Evolutionary conservation across 2,329 filamentous ascomycete species (phyloP).

Genomic region (Claviceps quebecensis): DNA sequence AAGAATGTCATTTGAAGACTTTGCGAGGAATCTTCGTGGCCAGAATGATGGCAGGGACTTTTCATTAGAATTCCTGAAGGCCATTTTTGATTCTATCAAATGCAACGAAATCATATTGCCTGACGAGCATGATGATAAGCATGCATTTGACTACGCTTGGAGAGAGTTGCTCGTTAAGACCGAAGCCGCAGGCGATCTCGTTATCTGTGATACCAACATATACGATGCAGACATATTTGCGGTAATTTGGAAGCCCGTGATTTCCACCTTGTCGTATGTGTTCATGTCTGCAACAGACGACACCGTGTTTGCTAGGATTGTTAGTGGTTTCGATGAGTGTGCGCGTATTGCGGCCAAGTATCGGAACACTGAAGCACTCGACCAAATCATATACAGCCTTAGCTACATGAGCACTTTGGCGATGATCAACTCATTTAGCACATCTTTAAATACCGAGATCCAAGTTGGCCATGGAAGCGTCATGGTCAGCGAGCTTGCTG

Average conservation of each 20-base stretch:
- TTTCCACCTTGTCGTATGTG: constrained; percentile 91
- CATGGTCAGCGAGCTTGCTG: constrained; percentile 96
- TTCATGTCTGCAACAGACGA: constrained; percentile 99
- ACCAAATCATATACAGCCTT: constrained; percentile 83
- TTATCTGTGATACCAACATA: constrained; percentile 78
- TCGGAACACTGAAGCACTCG: constrained; percentile 69
- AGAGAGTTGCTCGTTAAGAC: constrained; percentile 84
- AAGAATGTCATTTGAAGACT: constrained; percentile 75
- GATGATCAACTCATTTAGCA: constrained; percentile 63
- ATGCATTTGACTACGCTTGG: constrained; percentile 96
- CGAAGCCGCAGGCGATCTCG: constrained; percentile 56
- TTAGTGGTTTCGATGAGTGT: constrained; percentile 92
- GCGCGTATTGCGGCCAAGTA: constrained; percentile 83
- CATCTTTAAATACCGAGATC: constrained; percentile 84
- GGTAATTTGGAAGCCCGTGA: constrained; percentile 86
- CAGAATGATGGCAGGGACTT: constrained; percentile 83
- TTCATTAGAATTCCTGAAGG: constrained; percentile 64
- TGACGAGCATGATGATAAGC: constrained; percentile 91
- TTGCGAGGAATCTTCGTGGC: constrained; percentile 77
- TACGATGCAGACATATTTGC: constrained; percentile 98
- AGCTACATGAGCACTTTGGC: constrained; percentile 83
- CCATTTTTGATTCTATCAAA: constrained; percentile 84
- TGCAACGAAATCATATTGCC: constrained; percentile 91
- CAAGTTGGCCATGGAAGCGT: constrained; percentile 84
- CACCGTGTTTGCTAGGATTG: constrained; percentile 81